phyloP scores from a whole-genome alignment of 176 grass and related monocot species.

The Triticum aestivum region IWGSC_CS_RefSeq_v2.1 NC_057811.1:34423807-34424306 shows the following conservation, averaged over 20 bases:
- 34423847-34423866: neutral
- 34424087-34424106: constrained; percentile 59
- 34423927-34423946: too few relatives aligned
- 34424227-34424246: too few relatives aligned
- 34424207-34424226: too few relatives aligned
- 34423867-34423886: neutral
- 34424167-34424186: too few relatives aligned
- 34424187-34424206: too few relatives aligned
- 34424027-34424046: neutral
- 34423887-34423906: neutral
- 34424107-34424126: constrained; percentile 62
- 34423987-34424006: constrained; percentile 73
- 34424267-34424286: neutral
- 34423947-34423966: neutral
- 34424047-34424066: neutral
- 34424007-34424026: constrained; percentile 69
- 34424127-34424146: constrained; percentile 63
- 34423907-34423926: too few relatives aligned
- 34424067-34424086: constrained; percentile 63
- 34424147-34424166: too few relatives aligned
- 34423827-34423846: too few relatives aligned
- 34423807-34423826: too few relatives aligned
- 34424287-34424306: too few relatives aligned
- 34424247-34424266: too few relatives aligned
- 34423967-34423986: constrained; percentile 61